Base-by-base conservation (phyloP, 345 rosid genomes). In the Citrus hindsii region DNA sequence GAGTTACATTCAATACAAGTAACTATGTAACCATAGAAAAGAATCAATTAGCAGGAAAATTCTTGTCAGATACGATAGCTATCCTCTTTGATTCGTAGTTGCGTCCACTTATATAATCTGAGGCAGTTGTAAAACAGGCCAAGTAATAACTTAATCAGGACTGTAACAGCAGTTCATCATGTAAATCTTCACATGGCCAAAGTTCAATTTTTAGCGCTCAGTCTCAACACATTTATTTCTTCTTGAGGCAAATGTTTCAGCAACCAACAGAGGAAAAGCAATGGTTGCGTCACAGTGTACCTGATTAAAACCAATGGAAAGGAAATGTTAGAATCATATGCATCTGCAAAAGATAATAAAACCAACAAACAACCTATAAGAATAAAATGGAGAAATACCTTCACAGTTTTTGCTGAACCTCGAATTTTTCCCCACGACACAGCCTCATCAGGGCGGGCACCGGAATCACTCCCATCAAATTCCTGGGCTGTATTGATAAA, bases 391-490 rank as follows among this genome's bases (percentile, higher is more conserved):
- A 75, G 71, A 9, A 40, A 24, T 78, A 92, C 99, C 98, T 96
- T 92, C 6, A 94, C 97, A 19, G 88, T 83, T 86, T 89, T 92
- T 66, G 99, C 99, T 19, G 94, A 91, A 27, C 90, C 89, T 12
- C 88, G 92, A 51, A 96, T 88, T 89, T 92, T 91, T 70, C 98
- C 99, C 98, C 98, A 92, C 1, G 98, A 96, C 25, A 96, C 92
- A 35, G 98, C 99, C 86, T 96, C 98, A 78, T 92, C 98, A 62
- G 98, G 98, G 33, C 77, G 92, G 71, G 99, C 98, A 71, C 99
- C 98, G 1, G 99, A 96, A 87, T 94, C 98, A 37, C 98, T 96
- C 65, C 98, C 99, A 79, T 96, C 99, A 85, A 87, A 96, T 82
- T 96, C 99, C 75, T 92, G 98, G 21, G 93, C 98, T 0, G 99